A percentile compares a stretch with the other conserved stretches of the same genome.
These are phyloP conservation scores for Rhynchospora breviuscula DNA, from an alignment of 176 grass and related monocot species.

Conservation along the genomic window DNA sequence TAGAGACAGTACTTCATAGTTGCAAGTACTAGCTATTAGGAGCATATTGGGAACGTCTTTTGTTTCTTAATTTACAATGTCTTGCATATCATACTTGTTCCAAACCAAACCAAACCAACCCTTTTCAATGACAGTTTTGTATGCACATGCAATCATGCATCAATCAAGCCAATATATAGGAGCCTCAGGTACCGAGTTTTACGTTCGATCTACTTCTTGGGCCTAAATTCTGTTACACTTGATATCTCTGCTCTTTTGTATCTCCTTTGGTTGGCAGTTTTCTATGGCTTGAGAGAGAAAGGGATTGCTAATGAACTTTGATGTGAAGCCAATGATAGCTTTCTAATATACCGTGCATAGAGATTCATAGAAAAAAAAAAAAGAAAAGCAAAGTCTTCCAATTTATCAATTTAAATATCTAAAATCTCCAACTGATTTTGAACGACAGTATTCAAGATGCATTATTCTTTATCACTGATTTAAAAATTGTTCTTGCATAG, in stretches of 20 bases:
- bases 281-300: neutral
- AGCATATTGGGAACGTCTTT: no score
- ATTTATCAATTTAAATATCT: no score
- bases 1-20: no score
- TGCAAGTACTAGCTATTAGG: no score
- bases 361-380: neutral
- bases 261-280: constrained; percentile 18
- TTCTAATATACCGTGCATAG: neutral
- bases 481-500: no score
- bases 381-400: no score
- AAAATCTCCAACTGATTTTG: no score
- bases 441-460: no score
- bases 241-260: constrained; percentile 11
- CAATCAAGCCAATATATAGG: neutral
- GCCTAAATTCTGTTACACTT: constrained; percentile 17
- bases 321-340: neutral
- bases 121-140: neutral
- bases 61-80: neutral
- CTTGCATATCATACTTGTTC: constrained; percentile 10
- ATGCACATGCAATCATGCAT: constrained; percentile 13
- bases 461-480: no score
- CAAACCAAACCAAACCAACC: constrained; percentile 3
- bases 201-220: neutral
- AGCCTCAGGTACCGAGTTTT: neutral
- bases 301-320: constrained; percentile 7